A percentile compares a stretch with the other conserved stretches of the same genome.
These are phyloP conservation scores for Xylariaceae sp. DNA, from an alignment of 2,329 filamentous ascomycete genomes.

Conservation along the genomic window DNA sequence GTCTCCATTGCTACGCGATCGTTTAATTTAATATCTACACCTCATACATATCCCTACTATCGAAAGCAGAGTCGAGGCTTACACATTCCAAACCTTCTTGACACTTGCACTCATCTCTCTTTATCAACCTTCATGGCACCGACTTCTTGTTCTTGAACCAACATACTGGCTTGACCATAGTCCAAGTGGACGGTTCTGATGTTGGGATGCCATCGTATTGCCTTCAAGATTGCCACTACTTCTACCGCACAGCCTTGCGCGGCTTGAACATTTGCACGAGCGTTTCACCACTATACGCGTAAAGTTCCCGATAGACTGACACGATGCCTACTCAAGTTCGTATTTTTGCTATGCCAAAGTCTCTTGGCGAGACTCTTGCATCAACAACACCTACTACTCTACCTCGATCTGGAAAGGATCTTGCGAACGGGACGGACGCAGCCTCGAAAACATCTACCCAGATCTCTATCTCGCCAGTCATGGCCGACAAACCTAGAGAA, in stretches of 20 bases:
- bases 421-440: constrained; percentile 17
- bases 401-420: constrained; percentile 39
- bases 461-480: constrained; percentile 28
- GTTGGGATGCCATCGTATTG: constrained; percentile 73
- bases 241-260: constrained; percentile 85
- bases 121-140: constrained; percentile 7
- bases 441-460: constrained; percentile 31
- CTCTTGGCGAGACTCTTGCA: constrained; percentile 67
- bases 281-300: constrained; percentile 73
- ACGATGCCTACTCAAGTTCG: constrained; percentile 63
- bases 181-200: constrained; percentile 33
- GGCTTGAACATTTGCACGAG: constrained; percentile 77
- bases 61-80: not conserved
- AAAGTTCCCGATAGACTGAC: constrained; percentile 43
- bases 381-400: constrained; percentile 35
- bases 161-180: constrained; percentile 11
- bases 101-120: not conserved
- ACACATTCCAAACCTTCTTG: constrained; percentile 6
- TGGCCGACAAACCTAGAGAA: constrained; percentile 48
- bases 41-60: not conserved
- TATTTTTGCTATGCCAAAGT: constrained; percentile 67
- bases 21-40: not conserved
- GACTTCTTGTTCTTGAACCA: constrained; percentile 6
- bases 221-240: constrained; percentile 86
- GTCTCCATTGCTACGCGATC: constrained; percentile 14